Percentiles rank a stretch among this genome's conserved stretches.
These are phyloP conservation scores for Globisporangium parvum DNA, from an alignment of 352 stramenopile genomes.

Conservation along the genomic window DNA sequence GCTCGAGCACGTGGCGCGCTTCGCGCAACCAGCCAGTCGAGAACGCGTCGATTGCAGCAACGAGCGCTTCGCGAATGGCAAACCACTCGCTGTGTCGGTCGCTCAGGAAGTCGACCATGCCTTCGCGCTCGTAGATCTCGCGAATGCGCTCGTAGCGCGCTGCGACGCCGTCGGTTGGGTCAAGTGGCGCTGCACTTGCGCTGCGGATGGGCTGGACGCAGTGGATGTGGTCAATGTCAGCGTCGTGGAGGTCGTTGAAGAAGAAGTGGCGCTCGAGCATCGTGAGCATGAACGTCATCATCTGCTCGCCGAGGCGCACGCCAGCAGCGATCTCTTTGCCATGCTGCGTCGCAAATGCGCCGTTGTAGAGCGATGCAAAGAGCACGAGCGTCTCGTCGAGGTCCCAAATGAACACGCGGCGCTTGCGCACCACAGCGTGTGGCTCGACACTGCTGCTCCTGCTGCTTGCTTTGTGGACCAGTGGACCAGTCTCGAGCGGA, in stretches of 20 bases:
- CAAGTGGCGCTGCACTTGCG: not conserved
- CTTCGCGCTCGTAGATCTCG: slow-evolving; percentile 69
- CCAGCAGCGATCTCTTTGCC: slow-evolving; percentile 52
- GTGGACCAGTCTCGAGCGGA: not conserved
- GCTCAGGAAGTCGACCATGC: slow-evolving; percentile 59
- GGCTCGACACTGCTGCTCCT: not conserved
- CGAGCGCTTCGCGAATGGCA: slow-evolving; percentile 51
- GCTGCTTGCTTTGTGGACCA: slow-evolving; percentile 1
- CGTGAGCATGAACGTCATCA: slow-evolving; percentile 80
- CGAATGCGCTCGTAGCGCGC: slow-evolving; percentile 63
- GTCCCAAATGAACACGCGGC: slow-evolving; percentile 77
- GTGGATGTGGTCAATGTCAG: slow-evolving; percentile 64
- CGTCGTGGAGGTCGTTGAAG: slow-evolving; percentile 71
- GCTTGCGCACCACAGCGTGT: slow-evolving; percentile 1
- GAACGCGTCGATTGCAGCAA: slow-evolving; percentile 66
- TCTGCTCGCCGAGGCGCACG: slow-evolving; percentile 68
- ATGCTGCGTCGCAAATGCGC: slow-evolving; percentile 54
- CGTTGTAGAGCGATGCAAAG: slow-evolving; percentile 76
- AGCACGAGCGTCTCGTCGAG: slow-evolving; percentile 79
- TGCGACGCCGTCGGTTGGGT: not conserved
- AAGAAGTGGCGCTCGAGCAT: slow-evolving; percentile 84
- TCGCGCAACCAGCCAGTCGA: slow-evolving; percentile 63
- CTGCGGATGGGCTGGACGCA: slow-evolving; percentile 1
- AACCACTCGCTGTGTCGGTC: slow-evolving; percentile 65
- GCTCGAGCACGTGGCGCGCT: slow-evolving; percentile 50